Percentiles rank a stretch among this genome's conserved stretches.
phyloP scores from a whole-genome alignment of 2,329 filamentous ascomycete genomes.

The Thielaviopsis euricoi region DNA sequence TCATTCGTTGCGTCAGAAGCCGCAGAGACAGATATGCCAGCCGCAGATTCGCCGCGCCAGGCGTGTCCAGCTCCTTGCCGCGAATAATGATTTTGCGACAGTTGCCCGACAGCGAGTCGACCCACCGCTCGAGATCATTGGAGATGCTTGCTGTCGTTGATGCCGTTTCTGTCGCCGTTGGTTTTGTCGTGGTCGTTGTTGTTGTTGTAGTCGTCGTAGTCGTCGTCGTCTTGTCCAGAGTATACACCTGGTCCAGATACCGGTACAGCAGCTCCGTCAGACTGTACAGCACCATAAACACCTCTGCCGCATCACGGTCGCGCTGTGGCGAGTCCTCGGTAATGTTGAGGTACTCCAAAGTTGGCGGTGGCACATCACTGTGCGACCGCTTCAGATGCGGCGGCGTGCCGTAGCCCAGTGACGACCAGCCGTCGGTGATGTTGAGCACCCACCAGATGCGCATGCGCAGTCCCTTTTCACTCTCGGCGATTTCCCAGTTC shows the following conservation, averaged over 20 bases:
- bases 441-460: slow-evolving; percentile 40
- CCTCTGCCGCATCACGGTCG: slow-evolving; percentile 17
- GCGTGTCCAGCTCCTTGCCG: slow-evolving; percentile 23
- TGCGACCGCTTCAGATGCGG: slow-evolving; percentile 28
- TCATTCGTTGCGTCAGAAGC: slow-evolving; percentile 29
- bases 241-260: slow-evolving; percentile 15
- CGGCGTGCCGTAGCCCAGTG: slow-evolving; percentile 36
- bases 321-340: slow-evolving; percentile 12
- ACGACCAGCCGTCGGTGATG: slow-evolving; percentile 38
- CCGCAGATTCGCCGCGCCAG: slow-evolving; percentile 33
- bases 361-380: slow-evolving; percentile 31
- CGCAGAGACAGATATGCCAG: slow-evolving; percentile 32
- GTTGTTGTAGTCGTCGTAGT: slow-evolving; percentile 11
- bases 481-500: slow-evolving; percentile 33
- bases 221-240: slow-evolving; percentile 15
- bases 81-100: slow-evolving; percentile 25
- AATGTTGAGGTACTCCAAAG: slow-evolving; percentile 20
- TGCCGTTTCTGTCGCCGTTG: neutral
- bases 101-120: slow-evolving; percentile 23
- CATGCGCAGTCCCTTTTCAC: slow-evolving; percentile 34
- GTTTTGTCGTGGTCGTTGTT: slow-evolving; percentile 13
- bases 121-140: slow-evolving; percentile 26
- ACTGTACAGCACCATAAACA: slow-evolving; percentile 29
- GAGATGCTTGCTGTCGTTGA: neutral
- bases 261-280: slow-evolving; percentile 26